A percentile compares a stretch with the other conserved stretches of the same genome.
Conservation (phyloP, 2,329 filamentous ascomycete species). For the Pyrenochaeta sp. region DNA sequence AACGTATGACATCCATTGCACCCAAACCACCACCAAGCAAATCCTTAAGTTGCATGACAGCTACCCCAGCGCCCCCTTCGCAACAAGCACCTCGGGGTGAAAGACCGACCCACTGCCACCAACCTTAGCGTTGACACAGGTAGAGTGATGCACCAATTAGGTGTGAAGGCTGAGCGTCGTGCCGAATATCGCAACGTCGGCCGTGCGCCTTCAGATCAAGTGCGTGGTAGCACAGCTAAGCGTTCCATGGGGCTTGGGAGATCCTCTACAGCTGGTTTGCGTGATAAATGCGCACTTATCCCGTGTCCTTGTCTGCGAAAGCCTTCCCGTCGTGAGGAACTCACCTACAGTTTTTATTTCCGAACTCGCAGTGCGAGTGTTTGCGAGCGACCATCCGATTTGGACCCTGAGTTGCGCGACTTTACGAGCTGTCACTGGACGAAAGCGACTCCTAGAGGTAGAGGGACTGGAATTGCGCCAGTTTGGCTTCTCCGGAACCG, state of each 20-base stretch:
- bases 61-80: neutral
- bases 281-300: neutral
- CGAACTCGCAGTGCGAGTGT: neutral
- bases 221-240: neutral
- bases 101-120: neutral
- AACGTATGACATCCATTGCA: no score
- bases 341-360: neutral
- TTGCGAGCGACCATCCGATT: neutral
- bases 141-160: neutral
- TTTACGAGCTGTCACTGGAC: slow-evolving; percentile 5
- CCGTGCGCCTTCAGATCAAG: neutral
- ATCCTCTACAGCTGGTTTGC: neutral
- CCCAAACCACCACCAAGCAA: no score
- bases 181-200: slow-evolving; percentile 1
- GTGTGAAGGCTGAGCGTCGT: neutral
- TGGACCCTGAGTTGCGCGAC: slow-evolving; percentile 10
- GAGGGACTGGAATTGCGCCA: slow-evolving; percentile 1
- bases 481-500: slow-evolving; percentile 5
- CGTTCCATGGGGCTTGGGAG: neutral
- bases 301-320: neutral
- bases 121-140: neutral
- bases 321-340: neutral
- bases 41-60: no score
- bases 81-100: neutral
- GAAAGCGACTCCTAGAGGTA: neutral